phyloP scores from a whole-genome alignment of 179 eudicot genomes.

The Nepenthes alata region DNA sequence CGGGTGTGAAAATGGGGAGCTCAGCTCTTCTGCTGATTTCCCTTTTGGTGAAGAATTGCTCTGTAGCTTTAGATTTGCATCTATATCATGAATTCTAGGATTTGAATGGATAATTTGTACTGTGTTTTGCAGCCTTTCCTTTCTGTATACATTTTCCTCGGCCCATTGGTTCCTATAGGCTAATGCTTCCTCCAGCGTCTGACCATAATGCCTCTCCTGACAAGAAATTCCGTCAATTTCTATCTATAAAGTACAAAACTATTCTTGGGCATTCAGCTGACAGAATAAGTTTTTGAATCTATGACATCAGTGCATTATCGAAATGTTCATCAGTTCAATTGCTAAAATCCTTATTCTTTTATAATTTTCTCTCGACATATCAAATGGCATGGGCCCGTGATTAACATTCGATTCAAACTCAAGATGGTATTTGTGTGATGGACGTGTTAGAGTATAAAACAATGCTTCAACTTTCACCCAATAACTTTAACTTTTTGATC shows the following conservation, averaged over 20 bases:
- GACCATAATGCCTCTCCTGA: slow-evolving; percentile 52
- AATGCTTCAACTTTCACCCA: too few relatives aligned
- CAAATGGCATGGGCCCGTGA: too few relatives aligned
- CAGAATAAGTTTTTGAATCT: too few relatives aligned
- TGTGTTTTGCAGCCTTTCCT: slow-evolving; percentile 12
- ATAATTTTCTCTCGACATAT: too few relatives aligned
- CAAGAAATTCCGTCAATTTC: slow-evolving; percentile 3
- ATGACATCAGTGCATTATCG: too few relatives aligned
- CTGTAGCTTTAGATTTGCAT: slow-evolving; percentile 21
- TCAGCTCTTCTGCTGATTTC: slow-evolving; percentile 29
- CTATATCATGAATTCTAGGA: slow-evolving; percentile 12
- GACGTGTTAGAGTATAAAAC: too few relatives aligned
- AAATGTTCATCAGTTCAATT: neutral
- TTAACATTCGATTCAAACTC: too few relatives aligned
- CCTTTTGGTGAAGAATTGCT: slow-evolving; percentile 24
- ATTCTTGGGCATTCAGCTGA: too few relatives aligned
- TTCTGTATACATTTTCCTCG: slow-evolving; percentile 15
- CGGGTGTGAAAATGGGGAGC: slow-evolving; percentile 45
- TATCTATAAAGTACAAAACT: neutral
- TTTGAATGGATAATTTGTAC: slow-evolving; percentile 11
- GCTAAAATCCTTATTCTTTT: neutral
- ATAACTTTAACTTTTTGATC: too few relatives aligned
- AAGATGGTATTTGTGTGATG: too few relatives aligned
- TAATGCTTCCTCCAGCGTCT: slow-evolving; percentile 26
- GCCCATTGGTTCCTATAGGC: slow-evolving; percentile 17